Base-by-base conservation (phyloP, 1,284 basidiomycete genomes). In the Leccinum fallax region DNA sequence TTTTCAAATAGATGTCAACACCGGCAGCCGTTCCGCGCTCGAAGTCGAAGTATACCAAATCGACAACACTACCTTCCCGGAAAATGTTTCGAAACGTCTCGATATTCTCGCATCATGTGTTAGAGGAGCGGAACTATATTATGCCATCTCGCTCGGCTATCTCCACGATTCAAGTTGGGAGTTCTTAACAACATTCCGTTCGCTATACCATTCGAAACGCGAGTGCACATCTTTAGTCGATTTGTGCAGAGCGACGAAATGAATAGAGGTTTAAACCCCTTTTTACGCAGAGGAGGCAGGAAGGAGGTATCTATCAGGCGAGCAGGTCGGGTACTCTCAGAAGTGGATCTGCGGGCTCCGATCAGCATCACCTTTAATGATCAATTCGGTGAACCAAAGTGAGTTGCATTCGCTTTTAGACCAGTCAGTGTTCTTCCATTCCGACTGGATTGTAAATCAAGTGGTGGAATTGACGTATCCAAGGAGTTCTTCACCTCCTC, bases 171-270 rank as follows among this genome's bases (percentile, higher is more conserved):
- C 26, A 26, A 26, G 26, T 26, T 98, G 2, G 93, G 94, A 4
- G 84, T 98, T 28, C 85, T 99, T 57, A 95, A 98, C 79, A 96
- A 98, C 74, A 93, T 98, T 58, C 97, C 97, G 0, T 98, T 99
- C 79, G 88, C 95, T 13, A 93, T 99, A 61, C 97, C 96, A 0
- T 99, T 99, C 76, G 89, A 93, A 62, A 87, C 89, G 0, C 88
- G 97, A 21, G 92, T 98, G 6, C 83, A 89, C 52, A 95, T 98
- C 53, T 98, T 98, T 77, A 83, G 94, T 38, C 81, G 86, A 59
- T 97, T 97, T 71, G 85, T 97, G 55, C 71, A 79, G 66, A 87
- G 84, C 63, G 90, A 94, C 70, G 80, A 71, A 57, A 61, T 51
- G 55, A 63, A 63, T 54, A 67, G 64, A 61, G 67, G 61, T 46